phyloP scores from a whole-genome alignment of 2,329 filamentous ascomycete species.

The Xylaria sp. region DNA sequence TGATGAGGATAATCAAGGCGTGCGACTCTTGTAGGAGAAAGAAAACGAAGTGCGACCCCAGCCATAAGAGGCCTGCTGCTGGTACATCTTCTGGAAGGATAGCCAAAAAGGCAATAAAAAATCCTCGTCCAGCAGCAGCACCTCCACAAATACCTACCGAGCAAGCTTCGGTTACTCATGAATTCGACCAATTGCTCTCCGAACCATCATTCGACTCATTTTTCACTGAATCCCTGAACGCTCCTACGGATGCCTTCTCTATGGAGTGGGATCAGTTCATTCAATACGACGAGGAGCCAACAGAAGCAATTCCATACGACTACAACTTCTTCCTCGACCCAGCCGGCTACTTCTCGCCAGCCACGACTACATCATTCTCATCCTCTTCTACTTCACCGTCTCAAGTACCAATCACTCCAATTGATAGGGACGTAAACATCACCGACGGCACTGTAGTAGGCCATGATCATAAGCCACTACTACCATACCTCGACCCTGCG shows the following conservation, averaged over 20 bases:
- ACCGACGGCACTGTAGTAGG: slow-evolving; percentile 25
- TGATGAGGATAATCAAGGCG: slow-evolving; percentile 76
- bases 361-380: slow-evolving; percentile 42
- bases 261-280: slow-evolving; percentile 61
- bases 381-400: slow-evolving; percentile 50
- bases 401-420: slow-evolving; percentile 48
- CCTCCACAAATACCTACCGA: slow-evolving; percentile 37
- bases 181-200: slow-evolving; percentile 38
- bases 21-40: slow-evolving; percentile 71
- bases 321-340: slow-evolving; percentile 61
- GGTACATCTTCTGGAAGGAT: slow-evolving; percentile 51
- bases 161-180: slow-evolving; percentile 26
- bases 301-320: slow-evolving; percentile 51
- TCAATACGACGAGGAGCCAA: slow-evolving; percentile 55
- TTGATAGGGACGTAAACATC: slow-evolving; percentile 36
- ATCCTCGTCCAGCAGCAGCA: slow-evolving; percentile 40
- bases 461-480: slow-evolving; percentile 41
- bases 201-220: slow-evolving; percentile 40
- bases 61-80: slow-evolving; percentile 63
- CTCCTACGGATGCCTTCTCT: slow-evolving; percentile 34
- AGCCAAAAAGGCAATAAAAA: slow-evolving; percentile 54
- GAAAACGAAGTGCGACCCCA: slow-evolving; percentile 72
- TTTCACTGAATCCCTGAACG: slow-evolving; percentile 36
- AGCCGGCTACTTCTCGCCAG: slow-evolving; percentile 56
- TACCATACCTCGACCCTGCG: slow-evolving; percentile 57